Evolutionary conservation across 306 rosid species (phyloP).

Genomic region (Canavalia gladiata): DNA sequence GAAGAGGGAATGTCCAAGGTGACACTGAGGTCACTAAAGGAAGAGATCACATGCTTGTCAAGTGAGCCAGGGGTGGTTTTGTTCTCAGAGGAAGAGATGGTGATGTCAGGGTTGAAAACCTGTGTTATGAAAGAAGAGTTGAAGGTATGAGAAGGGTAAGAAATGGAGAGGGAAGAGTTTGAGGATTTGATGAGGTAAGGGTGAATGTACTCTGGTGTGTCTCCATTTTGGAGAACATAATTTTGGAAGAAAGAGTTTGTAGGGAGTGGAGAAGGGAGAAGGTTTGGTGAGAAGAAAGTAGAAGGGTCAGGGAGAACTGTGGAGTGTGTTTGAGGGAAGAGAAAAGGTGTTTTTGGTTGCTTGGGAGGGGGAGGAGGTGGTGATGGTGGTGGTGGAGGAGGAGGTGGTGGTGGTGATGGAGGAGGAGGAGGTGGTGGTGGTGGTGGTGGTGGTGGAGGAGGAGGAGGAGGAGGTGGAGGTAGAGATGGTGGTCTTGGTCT

Average conservation of each 20-base stretch:
- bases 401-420: not conserved
- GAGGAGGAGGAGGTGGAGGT: not conserved
- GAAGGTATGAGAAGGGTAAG: conserved; percentile 67
- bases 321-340: conserved; percentile 69
- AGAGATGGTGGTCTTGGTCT: not conserved
- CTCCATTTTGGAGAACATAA: conserved; percentile 74
- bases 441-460: not conserved
- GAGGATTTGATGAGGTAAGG: conserved; percentile 83
- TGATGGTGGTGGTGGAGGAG: not conserved
- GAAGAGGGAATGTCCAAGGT: conserved; percentile 80
- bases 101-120: conserved; percentile 71
- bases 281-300: conserved; percentile 68
- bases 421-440: not conserved
- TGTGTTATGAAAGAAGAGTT: conserved; percentile 61
- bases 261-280: conserved; percentile 77
- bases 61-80: conserved; percentile 43
- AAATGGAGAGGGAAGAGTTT: conserved; percentile 70
- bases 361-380: not conserved
- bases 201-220: conserved; percentile 76
- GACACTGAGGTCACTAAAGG: conserved; percentile 73
- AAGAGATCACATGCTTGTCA: conserved; percentile 62
- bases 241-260: conserved; percentile 92
- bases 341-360: conserved; percentile 57
- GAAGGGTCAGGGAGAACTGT: conserved; percentile 82
- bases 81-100: conserved; percentile 60